A percentile compares a stretch with the other conserved stretches of the same genome.
Conservation (phyloP, 2,329 filamentous ascomycete genomes). For the Grosmannia penicillata region DNA sequence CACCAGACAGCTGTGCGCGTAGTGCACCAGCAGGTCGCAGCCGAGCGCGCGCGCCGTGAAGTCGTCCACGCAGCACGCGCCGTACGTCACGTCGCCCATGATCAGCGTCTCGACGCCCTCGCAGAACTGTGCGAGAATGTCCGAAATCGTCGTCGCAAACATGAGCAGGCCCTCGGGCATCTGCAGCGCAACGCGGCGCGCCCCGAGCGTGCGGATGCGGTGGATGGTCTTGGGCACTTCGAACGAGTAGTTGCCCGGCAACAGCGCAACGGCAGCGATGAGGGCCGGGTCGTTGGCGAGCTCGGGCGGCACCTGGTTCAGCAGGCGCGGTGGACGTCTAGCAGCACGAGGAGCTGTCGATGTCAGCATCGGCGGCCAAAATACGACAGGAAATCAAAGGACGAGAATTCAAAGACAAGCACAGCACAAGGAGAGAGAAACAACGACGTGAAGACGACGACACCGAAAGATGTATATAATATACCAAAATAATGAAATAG, state of each 20-base stretch:
- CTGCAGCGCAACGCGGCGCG: constrained; percentile 82
- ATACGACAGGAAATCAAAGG: neutral
- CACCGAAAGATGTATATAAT: neutral
- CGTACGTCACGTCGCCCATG: constrained; percentile 98
- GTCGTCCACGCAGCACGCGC: constrained; percentile 96
- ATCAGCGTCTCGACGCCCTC: constrained; percentile 84
- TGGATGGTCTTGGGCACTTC: constrained; percentile 98
- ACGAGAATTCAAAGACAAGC: neutral
- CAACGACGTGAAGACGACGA: neutral
- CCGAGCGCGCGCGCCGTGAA: constrained; percentile 89
- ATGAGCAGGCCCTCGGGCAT: constrained; percentile 91
- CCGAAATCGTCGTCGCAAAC: constrained; percentile 94
- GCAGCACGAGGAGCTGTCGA: constrained; percentile 54
- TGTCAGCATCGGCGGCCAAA: too few species aligned
- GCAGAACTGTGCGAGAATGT: constrained; percentile 91
- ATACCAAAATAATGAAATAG: too few species aligned
- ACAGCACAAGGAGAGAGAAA: neutral
- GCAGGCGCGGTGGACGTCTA: constrained; percentile 56
- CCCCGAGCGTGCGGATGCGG: constrained; percentile 64
- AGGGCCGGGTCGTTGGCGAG: constrained; percentile 77
- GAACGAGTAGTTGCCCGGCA: constrained; percentile 95
- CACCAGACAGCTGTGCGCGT: constrained; percentile 92
- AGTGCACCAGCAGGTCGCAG: constrained; percentile 90
- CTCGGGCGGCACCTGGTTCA: constrained; percentile 81
- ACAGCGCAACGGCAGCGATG: constrained; percentile 70